phyloP scores from a whole-genome alignment of 345 rosid species.

The Raphanus sativus region DNA sequence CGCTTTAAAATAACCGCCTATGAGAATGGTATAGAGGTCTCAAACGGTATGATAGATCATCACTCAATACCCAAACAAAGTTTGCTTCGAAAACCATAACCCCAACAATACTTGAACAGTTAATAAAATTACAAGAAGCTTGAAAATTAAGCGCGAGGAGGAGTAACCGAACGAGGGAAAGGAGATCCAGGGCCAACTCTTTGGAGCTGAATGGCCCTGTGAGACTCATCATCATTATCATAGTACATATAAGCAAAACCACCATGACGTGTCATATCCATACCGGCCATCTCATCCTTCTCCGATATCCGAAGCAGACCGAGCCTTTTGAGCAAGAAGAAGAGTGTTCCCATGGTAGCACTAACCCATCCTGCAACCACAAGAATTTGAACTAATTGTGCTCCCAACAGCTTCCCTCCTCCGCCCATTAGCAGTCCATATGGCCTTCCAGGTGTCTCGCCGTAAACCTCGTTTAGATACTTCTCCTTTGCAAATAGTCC shows the following conservation, averaged over 20 bases:
- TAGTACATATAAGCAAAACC: constrained; percentile 77
- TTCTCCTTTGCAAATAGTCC: constrained; percentile 60
- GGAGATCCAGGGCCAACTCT: constrained; percentile 37
- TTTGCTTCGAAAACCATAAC: constrained; percentile 4
- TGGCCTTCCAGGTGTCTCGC: constrained; percentile 31
- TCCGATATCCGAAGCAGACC: constrained; percentile 62
- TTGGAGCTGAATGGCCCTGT: constrained; percentile 35
- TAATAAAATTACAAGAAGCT: neutral
- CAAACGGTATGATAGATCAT: neutral
- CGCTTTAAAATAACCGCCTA: neutral
- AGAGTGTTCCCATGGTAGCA: constrained; percentile 72
- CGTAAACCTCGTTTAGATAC: constrained; percentile 56
- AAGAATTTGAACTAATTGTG: constrained; percentile 62
- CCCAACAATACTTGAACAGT: neutral
- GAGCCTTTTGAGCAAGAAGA: constrained; percentile 53
- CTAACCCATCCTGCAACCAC: constrained; percentile 75
- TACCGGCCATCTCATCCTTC: constrained; percentile 79
- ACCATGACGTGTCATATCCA: constrained; percentile 85
- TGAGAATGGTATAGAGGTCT: neutral
- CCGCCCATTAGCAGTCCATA: constrained; percentile 86
- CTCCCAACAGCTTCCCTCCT: constrained; percentile 69
- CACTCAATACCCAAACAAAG: constrained; percentile 4
- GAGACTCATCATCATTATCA: constrained; percentile 52
- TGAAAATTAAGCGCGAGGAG: neutral
- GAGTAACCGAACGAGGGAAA: neutral